These are phyloP conservation scores for Candida tibetensis DNA, from an alignment of 805 yeast species.

Conservation along the genomic window DNA sequence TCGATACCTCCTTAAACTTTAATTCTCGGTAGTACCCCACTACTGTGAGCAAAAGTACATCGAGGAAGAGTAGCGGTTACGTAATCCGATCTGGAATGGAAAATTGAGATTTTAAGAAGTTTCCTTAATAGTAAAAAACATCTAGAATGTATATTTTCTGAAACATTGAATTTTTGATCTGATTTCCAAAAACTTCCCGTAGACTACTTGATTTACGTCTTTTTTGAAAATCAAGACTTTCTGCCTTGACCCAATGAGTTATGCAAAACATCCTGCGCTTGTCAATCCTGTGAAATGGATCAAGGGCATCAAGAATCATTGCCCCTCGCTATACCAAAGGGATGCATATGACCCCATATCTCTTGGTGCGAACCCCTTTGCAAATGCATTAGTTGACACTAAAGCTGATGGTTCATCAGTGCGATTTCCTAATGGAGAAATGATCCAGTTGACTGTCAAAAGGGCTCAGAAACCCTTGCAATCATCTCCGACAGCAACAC, in stretches of 20 bases:
- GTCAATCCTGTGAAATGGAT: conserved; percentile 30
- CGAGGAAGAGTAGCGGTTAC: no score
- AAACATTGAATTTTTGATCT: no score
- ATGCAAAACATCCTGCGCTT: conserved; percentile 29
- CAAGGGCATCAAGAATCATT: conserved; percentile 19
- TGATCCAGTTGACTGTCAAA: conserved; percentile 18
- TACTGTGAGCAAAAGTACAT: no score
- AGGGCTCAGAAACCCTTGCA: neutral
- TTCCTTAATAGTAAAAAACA: no score
- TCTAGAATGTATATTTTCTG: no score
- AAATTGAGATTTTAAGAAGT: no score
- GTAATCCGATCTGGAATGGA: no score
- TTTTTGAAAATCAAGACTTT: no score
- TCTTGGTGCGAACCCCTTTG: conserved; percentile 28
- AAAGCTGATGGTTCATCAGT: conserved; percentile 21
- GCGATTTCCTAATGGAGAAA: conserved; percentile 29
- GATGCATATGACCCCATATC: conserved; percentile 17
- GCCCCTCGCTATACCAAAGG: conserved; percentile 16
- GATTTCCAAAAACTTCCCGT: no score
- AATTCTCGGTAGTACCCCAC: no score
- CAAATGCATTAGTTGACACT: conserved; percentile 21
- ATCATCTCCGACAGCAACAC: neutral
- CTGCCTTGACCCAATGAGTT: conserved; percentile 3
- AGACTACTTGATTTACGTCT: no score
- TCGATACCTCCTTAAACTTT: no score